Evolutionary conservation across 1,284 basidiomycete genomes (phyloP), one percentile per base, ranked within the genome.

Genomic region (Puccinia horiana): DNA sequence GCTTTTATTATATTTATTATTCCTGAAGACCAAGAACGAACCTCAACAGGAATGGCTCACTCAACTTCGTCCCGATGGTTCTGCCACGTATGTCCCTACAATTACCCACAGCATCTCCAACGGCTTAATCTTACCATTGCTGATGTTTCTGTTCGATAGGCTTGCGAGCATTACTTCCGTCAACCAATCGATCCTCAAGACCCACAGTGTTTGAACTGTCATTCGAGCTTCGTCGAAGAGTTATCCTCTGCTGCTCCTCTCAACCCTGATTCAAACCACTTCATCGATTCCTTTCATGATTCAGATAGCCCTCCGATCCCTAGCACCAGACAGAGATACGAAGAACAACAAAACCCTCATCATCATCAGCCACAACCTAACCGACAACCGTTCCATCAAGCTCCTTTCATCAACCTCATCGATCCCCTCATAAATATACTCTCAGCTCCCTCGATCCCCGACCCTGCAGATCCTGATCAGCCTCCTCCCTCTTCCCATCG

Each of bases 161-260:
- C 47, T 52, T 73, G 70, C 47, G n/a, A 73, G 44, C 11, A 14
- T 52, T 52, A 52, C 40, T 73, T 73, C 47, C n/a, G 40, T 54
- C 54, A 49, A 32, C 79, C 79, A 14, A n/a, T 67, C 61, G 42
- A 67, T 9, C 35, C 65, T n/a, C 72, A 72, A 20, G 79, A 81
- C n/a, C 79, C 79, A 40, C 70, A 75, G 26, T 81, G 79, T 44
- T 20, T 47, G 8, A 52, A 35, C 47, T 81, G 79, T 44, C 58
- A 74, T 35, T 74, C 70, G 26, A 81, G 70, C 56, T 81, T 81
- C 74, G 79, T 81, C 6, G 79, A 81, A 75, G 79, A 81, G n/a
- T 4, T 81, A 40, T 29, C 35, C 16, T 5, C 47, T 18, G 18
- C 58, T 14, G 23, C 40, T 11, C n/a, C 2, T 35, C 37, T 20